Evolutionary conservation across 2,329 filamentous ascomycete genomes (phyloP).

Genomic region (Akanthomyces dipterigenus): DNA sequence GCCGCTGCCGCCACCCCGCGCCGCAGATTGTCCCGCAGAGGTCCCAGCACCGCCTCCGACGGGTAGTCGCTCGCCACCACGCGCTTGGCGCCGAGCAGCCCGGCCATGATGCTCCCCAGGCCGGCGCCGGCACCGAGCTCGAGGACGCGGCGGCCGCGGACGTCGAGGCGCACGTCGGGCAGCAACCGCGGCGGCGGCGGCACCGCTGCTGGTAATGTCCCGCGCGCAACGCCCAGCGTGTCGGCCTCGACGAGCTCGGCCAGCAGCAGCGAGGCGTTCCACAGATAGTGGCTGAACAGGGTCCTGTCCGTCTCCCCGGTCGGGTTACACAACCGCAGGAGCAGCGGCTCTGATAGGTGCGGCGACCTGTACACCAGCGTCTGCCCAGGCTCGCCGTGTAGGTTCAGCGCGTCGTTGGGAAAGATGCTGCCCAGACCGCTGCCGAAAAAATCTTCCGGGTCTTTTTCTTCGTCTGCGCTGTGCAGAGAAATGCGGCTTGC

Average conservation of each 20-base stretch:
- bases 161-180: conserved; percentile 31
- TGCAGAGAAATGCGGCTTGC: no score
- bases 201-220: neutral
- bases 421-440: conserved; percentile 57
- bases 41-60: conserved; percentile 49
- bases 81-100: conserved; percentile 39
- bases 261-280: conserved; percentile 57
- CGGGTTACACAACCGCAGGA: conserved; percentile 30
- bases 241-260: conserved; percentile 50
- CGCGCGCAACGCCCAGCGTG: conserved; percentile 25
- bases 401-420: conserved; percentile 58
- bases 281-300: conserved; percentile 66
- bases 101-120: conserved; percentile 44
- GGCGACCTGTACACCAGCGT: conserved; percentile 53
- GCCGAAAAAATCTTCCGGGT: conserved; percentile 54
- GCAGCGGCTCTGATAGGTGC: conserved; percentile 25
- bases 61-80: conserved; percentile 65
- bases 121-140: conserved; percentile 64
- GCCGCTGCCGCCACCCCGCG: conserved; percentile 27
- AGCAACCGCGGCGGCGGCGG: no score
- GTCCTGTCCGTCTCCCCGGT: conserved; percentile 42
- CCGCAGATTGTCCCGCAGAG: conserved; percentile 50
- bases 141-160: conserved; percentile 46
- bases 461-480: neutral
- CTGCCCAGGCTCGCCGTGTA: conserved; percentile 57